Conservation (phyloP, 331 rosid species). For the Ulmus americana region DNA sequence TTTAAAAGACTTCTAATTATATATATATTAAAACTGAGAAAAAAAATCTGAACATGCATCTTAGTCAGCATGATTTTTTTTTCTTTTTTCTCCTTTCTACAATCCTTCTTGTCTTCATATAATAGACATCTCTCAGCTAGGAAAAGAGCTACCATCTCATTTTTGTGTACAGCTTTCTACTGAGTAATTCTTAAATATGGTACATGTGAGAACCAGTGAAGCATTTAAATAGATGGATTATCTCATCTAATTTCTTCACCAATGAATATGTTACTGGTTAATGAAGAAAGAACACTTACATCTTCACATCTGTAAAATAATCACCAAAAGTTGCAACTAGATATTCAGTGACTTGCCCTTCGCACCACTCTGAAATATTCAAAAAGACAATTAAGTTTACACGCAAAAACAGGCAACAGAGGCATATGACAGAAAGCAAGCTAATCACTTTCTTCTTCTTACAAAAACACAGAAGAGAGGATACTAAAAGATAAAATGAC, state of each 20-base stretch:
- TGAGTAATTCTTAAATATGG: not conserved
- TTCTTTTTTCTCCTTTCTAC: no score
- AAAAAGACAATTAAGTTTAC: conserved; percentile 20
- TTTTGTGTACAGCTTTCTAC: no score
- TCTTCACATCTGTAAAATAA: conserved; percentile 83
- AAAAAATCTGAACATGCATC: no score
- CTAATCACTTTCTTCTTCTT: not conserved
- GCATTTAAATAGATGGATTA: no score
- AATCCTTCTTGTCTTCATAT: no score
- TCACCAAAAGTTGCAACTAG: conserved; percentile 92
- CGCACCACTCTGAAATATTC: conserved; percentile 72
- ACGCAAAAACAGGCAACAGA: conserved; percentile 7
- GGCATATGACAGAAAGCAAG: conserved; percentile 10
- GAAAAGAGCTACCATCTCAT: no score
- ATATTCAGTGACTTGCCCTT: conserved; percentile 88
- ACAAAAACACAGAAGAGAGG: not conserved
- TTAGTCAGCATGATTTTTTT: no score
- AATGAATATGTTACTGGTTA: not conserved
- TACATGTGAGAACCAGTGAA: not conserved
- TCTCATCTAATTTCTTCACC: no score
- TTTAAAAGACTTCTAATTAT: no score
- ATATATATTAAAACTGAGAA: no score
- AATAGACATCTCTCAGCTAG: no score
- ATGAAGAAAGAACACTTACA: conserved; percentile 47
- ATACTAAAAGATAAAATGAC: not conserved